Evolutionary conservation across 176 grass and related monocot species (phyloP).

Genomic region (Cenchrus purpureus): DNA sequence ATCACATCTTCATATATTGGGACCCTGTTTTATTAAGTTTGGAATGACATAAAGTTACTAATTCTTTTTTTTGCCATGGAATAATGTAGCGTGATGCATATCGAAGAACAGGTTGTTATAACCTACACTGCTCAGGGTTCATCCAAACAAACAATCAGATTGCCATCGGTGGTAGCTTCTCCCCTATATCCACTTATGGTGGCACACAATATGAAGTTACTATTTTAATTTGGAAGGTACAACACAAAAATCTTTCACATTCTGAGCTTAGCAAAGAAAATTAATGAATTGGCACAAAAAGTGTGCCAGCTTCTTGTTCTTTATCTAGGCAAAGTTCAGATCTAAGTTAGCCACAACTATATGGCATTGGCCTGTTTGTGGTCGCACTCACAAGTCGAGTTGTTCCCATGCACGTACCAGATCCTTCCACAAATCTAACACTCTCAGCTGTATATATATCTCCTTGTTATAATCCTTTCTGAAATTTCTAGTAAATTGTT

Average conservation of each 20-base stretch:
- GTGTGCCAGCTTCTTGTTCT: constrained; percentile 57
- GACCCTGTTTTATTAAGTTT: background rate
- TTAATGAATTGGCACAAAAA: constrained; percentile 11
- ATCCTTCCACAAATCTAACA: no score
- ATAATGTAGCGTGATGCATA: constrained; percentile 79
- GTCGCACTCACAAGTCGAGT: no score
- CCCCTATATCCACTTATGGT: constrained; percentile 65
- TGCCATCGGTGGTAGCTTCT: constrained; percentile 78
- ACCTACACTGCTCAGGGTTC: constrained; percentile 77
- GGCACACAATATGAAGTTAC: constrained; percentile 75
- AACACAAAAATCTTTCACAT: constrained; percentile 49
- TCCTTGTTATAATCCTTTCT: background rate
- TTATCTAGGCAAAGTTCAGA: constrained; percentile 29
- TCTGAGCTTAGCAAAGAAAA: constrained; percentile 28
- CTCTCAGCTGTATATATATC: no score
- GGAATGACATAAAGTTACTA: constrained; percentile 1
- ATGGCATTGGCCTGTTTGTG: background rate
- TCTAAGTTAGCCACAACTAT: constrained; percentile 34
- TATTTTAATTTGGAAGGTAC: constrained; percentile 89
- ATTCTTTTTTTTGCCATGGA: constrained; percentile 19
- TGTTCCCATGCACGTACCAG: no score
- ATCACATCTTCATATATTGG: background rate
- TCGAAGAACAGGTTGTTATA: constrained; percentile 84
- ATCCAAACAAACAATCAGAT: constrained; percentile 83
- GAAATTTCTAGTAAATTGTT: background rate